phyloP scores from a whole-genome alignment of 148 eudicot species.

The Bassia scoparia region DNA sequence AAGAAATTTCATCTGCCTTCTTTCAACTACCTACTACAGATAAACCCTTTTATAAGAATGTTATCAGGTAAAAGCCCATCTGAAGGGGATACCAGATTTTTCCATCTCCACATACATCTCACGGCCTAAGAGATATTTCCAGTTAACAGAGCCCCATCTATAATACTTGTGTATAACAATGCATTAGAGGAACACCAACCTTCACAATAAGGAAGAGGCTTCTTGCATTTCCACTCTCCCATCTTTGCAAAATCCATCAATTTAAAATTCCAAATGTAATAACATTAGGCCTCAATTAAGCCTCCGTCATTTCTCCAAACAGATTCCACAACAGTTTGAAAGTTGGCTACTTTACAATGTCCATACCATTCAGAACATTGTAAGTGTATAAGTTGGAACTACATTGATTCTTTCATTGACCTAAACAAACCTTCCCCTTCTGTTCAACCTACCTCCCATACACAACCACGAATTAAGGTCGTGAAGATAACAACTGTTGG shows the following conservation, averaged over 20 bases:
- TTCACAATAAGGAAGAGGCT: conserved; percentile 61
- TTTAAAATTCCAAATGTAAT: conserved; percentile 58
- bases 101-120: conserved; percentile 46
- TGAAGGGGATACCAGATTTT: conserved; percentile 33
- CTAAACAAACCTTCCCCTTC: conserved; percentile 56
- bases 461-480: conserved; percentile 60
- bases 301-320: conserved; percentile 45
- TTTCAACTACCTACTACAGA: conserved; percentile 50
- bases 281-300: conserved; percentile 44
- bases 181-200: conserved; percentile 50
- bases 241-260: conserved; percentile 46
- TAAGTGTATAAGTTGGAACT: conserved; percentile 55
- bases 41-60: conserved; percentile 58
- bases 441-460: conserved; percentile 39
- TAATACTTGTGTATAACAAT: conserved; percentile 61
- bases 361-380: conserved; percentile 67
- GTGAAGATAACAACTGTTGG: conserved; percentile 68
- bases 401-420: conserved; percentile 45
- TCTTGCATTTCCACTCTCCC: conserved; percentile 48
- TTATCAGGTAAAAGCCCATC: conserved; percentile 58
- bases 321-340: conserved; percentile 34
- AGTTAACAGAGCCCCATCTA: conserved; percentile 49
- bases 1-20: conserved; percentile 53
- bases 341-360: conserved; percentile 46
- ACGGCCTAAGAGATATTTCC: conserved; percentile 47